Evolutionary conservation across 2,329 filamentous ascomycete genomes (phyloP).

Genomic region (Onygenales sp.): DNA sequence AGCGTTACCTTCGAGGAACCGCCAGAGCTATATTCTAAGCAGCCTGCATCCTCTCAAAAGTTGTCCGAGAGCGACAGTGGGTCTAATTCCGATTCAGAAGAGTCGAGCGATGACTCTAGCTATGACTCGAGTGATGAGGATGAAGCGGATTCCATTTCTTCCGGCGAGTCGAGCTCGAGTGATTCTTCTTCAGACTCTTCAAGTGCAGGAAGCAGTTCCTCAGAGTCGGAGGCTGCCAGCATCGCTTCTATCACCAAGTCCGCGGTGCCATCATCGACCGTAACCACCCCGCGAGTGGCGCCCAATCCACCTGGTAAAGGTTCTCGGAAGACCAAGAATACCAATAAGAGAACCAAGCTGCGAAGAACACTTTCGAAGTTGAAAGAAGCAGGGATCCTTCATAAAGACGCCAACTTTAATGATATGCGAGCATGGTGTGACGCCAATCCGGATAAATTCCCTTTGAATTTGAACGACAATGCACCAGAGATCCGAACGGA

Average conservation of each 20-base stretch:
- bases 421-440: constrained; percentile 36
- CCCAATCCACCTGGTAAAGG: constrained; percentile 41
- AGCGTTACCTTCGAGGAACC: constrained; percentile 24
- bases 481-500: constrained; percentile 1
- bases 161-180: constrained; percentile 9
- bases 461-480: not conserved
- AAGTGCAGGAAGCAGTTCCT: constrained; percentile 17
- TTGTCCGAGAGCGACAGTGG: constrained; percentile 10
- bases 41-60: constrained; percentile 7
- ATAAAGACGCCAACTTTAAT: constrained; percentile 39
- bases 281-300: constrained; percentile 8
- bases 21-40: constrained; percentile 3
- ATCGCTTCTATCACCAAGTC: not conserved
- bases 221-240: constrained; percentile 11
- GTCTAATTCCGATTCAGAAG: constrained; percentile 10
- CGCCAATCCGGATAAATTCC: constrained; percentile 12
- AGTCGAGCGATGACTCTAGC: constrained; percentile 4
- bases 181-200: constrained; percentile 7
- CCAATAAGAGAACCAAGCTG: constrained; percentile 47
- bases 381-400: constrained; percentile 45
- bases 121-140: constrained; percentile 7
- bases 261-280: not conserved
- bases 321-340: constrained; percentile 39
- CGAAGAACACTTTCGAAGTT: constrained; percentile 42
- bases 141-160: constrained; percentile 16